Base-by-base conservation (phyloP, 176 grass and related monocot genomes). In the Paspalum notatum region DNA sequence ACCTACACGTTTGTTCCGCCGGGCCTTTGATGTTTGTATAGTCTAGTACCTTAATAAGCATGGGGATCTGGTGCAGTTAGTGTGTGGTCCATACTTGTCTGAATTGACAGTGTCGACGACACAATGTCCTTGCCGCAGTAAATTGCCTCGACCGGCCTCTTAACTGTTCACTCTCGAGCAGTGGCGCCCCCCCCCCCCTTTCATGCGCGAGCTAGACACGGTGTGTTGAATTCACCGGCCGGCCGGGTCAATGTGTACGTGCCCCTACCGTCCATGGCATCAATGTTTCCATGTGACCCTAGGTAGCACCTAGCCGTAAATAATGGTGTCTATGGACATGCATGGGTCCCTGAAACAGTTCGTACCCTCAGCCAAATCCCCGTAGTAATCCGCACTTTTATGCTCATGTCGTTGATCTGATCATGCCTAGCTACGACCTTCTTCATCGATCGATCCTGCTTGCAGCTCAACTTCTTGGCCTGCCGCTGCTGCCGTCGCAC, bases 401-500 rank as follows among this genome's bases (percentile, higher is more conserved):
- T 32, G 32, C 32, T 2, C 32, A 32, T 32, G 32, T 32, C 32
- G 32, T 32, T 32, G 32, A 32, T 32, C 32, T 32, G 32, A 32
- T 32, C 32, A 32, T 32, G 32, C 32, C 32, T 32, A 32, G 32
- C 32, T 32, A 11, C 66, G n/a, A n/a, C n/a, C n/a, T n/a, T 49
- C n/a, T 10, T 10, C 46, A 4, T 12, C 7, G 42, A n/a, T 43
- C 53, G 17, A 0, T 1, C 24, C 58, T 6, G 12, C 24, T 4
- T 13, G 39, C 68, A 98, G 95, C 95, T 89, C 81, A 93, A 25
- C 86, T 93, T 17, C 86, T 98, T 12, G 95, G 95, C 12, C 82
- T 99, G 9, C 96, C 96, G 75, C 86, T 99, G 25, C 69, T 95
- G 72, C 96, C 92, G 3, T 83, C 96, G 0, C 78, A 93, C 82